Conservation (phyloP, 805 yeast species). For the Suhomyces sp. region DNA sequence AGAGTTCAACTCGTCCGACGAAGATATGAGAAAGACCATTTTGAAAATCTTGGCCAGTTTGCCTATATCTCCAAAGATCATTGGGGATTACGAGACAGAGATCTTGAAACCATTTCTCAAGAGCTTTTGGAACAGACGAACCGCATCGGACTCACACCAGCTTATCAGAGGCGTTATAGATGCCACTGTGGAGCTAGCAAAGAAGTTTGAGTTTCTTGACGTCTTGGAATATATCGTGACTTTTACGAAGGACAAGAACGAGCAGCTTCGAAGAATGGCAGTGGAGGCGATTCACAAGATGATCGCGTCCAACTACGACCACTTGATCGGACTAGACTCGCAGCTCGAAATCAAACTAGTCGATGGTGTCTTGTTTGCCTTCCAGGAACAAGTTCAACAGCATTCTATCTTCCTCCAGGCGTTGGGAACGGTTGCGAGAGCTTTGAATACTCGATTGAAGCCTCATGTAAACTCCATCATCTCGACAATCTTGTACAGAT, state of each 20-base stretch:
- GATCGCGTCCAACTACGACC: conserved; percentile 34
- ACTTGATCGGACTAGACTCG: conserved; percentile 53
- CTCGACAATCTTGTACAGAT: conserved; percentile 65
- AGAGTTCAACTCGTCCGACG: conserved; percentile 80
- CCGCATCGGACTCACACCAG: conserved; percentile 61
- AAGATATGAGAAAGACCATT: conserved; percentile 78
- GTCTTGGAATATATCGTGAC: conserved; percentile 56
- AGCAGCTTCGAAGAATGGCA: conserved; percentile 74
- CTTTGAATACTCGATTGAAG: conserved; percentile 60
- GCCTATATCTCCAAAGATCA: conserved; percentile 57
- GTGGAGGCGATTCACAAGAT: conserved; percentile 65
- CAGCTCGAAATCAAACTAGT: conserved; percentile 63
- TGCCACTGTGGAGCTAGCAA: conserved; percentile 65
- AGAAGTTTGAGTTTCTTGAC: conserved; percentile 61
- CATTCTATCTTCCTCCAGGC: conserved; percentile 57
- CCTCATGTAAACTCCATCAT: conserved; percentile 74
- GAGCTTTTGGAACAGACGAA: conserved; percentile 78
- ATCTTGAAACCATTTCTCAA: conserved; percentile 62
- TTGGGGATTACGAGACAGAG: conserved; percentile 46
- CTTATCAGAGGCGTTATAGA: conserved; percentile 61
- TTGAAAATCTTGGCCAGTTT: conserved; percentile 66
- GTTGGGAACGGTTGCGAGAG: conserved; percentile 58
- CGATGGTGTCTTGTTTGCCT: conserved; percentile 77
- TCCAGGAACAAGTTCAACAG: conserved; percentile 71
- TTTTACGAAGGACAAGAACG: conserved; percentile 77